These are phyloP conservation scores for Epichloe coenophiala DNA, from an alignment of 2,329 filamentous ascomycete species.

Conservation along the genomic window DNA sequence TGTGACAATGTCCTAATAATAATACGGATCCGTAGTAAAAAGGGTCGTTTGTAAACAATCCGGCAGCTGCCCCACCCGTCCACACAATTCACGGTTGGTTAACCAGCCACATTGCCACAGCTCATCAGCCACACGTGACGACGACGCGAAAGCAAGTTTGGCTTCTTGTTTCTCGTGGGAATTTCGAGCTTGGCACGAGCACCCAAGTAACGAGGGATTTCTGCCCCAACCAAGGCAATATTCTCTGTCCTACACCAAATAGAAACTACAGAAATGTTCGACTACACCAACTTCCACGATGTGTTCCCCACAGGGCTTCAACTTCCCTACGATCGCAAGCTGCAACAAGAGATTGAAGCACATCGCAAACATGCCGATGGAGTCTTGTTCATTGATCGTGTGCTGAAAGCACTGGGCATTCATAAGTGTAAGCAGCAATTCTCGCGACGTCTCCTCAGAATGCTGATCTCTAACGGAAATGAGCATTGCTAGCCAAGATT, in stretches of 20 bases:
- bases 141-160: constrained; percentile 7
- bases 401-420: constrained; percentile 57
- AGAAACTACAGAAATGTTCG: constrained; percentile 33
- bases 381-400: constrained; percentile 65
- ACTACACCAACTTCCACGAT: constrained; percentile 53
- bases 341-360: constrained; percentile 48
- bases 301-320: constrained; percentile 51
- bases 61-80: neutral
- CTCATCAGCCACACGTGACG: constrained; percentile 10
- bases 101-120: neutral
- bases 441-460: neutral
- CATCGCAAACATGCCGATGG: constrained; percentile 56
- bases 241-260: neutral
- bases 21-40: constrained; percentile 9
- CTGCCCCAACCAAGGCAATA: neutral
- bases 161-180: too few species aligned
- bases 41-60: constrained; percentile 28
- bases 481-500: constrained; percentile 31
- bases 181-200: too few species aligned
- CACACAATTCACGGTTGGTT: neutral
- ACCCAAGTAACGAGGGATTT: too few species aligned
- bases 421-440: constrained; percentile 40
- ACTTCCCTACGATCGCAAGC: constrained; percentile 48
- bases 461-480: neutral
- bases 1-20: constrained; percentile 23